Evolutionary conservation across 495 filamentous ascomycete genomes (phyloP).

Genomic region (Talaromyces thailandensis): DNA sequence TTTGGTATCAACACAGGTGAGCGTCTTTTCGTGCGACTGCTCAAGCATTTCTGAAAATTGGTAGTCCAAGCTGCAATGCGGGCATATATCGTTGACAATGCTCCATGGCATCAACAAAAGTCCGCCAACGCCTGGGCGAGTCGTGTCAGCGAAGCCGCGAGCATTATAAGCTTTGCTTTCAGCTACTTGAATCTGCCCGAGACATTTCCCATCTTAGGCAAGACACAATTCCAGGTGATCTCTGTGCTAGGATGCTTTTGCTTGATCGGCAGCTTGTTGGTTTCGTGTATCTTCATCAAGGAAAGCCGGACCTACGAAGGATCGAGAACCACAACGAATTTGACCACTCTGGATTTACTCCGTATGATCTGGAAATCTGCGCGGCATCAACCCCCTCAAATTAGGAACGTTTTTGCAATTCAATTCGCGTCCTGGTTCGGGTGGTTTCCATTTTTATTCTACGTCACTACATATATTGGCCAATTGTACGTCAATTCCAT

Average conservation of each 20-base stretch:
- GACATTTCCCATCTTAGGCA: slow-evolving; percentile 60
- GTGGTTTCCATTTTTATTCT: slow-evolving; percentile 93
- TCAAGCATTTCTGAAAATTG: background rate
- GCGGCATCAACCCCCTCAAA: slow-evolving; percentile 29
- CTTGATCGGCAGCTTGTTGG: slow-evolving; percentile 54
- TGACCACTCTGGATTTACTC: background rate
- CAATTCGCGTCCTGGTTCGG: slow-evolving; percentile 88
- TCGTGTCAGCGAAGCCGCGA: slow-evolving; percentile 69
- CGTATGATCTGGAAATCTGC: background rate
- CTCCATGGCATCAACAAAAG: slow-evolving; percentile 83
- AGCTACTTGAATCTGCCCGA: slow-evolving; percentile 46
- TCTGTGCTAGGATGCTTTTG: slow-evolving; percentile 70
- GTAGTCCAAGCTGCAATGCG: slow-evolving; percentile 78
- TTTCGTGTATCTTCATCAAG: slow-evolving; percentile 54
- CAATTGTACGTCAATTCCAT: slow-evolving; percentile 80
- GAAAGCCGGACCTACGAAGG: slow-evolving; percentile 16
- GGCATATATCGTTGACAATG: slow-evolving; percentile 88
- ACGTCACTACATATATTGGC: slow-evolving; percentile 83
- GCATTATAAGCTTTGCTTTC: slow-evolving; percentile 74
- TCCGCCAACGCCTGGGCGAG: slow-evolving; percentile 82
- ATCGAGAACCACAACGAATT: background rate
- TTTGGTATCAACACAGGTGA: background rate
- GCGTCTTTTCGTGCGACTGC: background rate
- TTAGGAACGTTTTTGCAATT: slow-evolving; percentile 71
- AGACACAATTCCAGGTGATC: slow-evolving; percentile 82